Base-by-base conservation (phyloP, 805 yeast genomes). In the Lipomyces yamadae region DNA sequence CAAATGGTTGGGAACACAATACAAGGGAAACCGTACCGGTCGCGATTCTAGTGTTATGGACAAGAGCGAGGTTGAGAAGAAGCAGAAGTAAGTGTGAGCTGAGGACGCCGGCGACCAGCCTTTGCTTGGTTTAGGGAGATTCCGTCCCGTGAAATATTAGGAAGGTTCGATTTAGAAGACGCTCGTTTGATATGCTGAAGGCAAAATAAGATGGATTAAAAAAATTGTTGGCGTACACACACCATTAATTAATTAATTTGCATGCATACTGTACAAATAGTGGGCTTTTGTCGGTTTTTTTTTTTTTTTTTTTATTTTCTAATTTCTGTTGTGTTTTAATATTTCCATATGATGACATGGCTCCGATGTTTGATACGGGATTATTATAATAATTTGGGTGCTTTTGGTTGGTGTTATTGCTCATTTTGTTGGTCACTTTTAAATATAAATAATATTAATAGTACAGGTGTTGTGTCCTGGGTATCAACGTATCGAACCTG, bases 1-100 rank as follows among this genome's bases (percentile, higher is more conserved):
- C 78, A 79, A 80, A 61, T 70, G 88, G 59, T 83, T 85, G 64
- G 85, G 86, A 63, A 92, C 98, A 1, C 87, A 88, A 72, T 72
- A 72, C 58, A 58, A 56, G 42, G 74, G 74, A 7, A 42, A n/a
- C 48, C 48, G 48, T n/a, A n/a, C 6, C n/a, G 48, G 7, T 4
- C 48, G 48, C 24, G 50, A 50, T 10, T 57, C 50, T n/a, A 18
- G 15, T 35, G 42, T 18, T 24, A 15, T 15, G 11, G 61, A 58
- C 29, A 62, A 56, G 59, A 15, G 48, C 3, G 62, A 13, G 24
- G 63, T 5, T 48, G 64, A 35, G 52, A 64, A 64, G 67, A 64
- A 64, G 60, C 58, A 57, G 11, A 52, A 64, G 64, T 64, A 50
- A 32, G 24, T 15, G 48, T 24, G 18, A 42, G 48, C 5, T 2